A percentile compares a stretch with the other conserved stretches of the same genome.
Evolutionary conservation across 2,329 filamentous ascomycete genomes (phyloP).

Genomic region (Aspergillus sp.): DNA sequence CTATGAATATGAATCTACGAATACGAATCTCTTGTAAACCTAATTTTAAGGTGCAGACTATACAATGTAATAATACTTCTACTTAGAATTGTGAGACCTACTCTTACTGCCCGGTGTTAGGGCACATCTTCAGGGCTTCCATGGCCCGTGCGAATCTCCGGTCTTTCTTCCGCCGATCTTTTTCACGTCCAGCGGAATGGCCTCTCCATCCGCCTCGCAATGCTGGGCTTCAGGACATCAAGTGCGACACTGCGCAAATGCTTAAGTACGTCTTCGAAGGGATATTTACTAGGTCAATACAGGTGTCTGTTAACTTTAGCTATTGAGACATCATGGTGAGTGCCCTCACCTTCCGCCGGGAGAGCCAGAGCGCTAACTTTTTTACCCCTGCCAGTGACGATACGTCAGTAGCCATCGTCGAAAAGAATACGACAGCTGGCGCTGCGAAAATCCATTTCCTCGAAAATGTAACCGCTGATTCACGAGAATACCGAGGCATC

Average conservation of each 20-base stretch:
- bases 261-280: conserved; percentile 4
- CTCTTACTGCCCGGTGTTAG: conserved; percentile 6
- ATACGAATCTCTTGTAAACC: no score
- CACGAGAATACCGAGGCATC: conserved; percentile 65
- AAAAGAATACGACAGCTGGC: conserved; percentile 38
- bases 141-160: conserved; percentile 22
- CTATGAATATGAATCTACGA: no score
- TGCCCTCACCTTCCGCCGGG: not conserved
- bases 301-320: conserved; percentile 37
- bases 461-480: conserved; percentile 72
- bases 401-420: conserved; percentile 76
- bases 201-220: conserved; percentile 8
- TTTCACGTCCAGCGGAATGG: not conserved
- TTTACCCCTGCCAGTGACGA: conserved; percentile 57
- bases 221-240: conserved; percentile 17
- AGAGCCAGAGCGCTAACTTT: conserved; percentile 1
- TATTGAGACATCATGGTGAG: conserved; percentile 41
- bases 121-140: conserved; percentile 18
- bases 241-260: conserved; percentile 14
- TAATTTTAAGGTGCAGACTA: no score
- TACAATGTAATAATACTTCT: no score
- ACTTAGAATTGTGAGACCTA: not conserved
- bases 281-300: not conserved
- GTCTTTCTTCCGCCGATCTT: conserved; percentile 14
- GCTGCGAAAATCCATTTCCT: conserved; percentile 64